Percentiles rank a stretch among this genome's conserved stretches.
These are phyloP conservation scores for Fusarium virguliforme DNA, from an alignment of 2,329 filamentous ascomycete genomes.

Conservation along the genomic window DNA sequence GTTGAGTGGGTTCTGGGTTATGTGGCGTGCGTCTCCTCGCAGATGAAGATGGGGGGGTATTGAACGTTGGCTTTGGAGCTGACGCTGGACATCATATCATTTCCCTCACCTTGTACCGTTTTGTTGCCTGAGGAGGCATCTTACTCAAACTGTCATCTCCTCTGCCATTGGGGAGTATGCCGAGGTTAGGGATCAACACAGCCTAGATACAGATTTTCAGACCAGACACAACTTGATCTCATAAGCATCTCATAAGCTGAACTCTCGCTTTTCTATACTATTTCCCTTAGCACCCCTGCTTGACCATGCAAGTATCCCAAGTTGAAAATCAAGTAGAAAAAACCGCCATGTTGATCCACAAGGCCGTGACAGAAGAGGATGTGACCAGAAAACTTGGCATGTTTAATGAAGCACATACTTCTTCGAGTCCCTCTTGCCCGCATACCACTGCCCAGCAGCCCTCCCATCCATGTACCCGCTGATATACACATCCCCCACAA, in stretches of 20 bases:
- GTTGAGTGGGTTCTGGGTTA: neutral
- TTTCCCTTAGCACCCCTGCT: too few relatives aligned
- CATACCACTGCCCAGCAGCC: constrained; percentile 29
- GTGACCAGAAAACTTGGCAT: neutral
- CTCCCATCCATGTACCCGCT: constrained; percentile 33
- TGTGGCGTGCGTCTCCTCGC: neutral
- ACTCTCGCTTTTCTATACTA: too few relatives aligned
- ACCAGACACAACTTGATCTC: too few relatives aligned
- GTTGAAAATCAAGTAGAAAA: too few relatives aligned
- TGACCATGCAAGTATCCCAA: too few relatives aligned
- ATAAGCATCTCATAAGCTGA: too few relatives aligned
- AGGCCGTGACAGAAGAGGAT: neutral
- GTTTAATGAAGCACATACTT: constrained; percentile 29
- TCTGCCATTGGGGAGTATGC: neutral
- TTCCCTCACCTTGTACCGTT: neutral
- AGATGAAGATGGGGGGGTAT: neutral
- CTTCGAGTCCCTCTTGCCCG: constrained; percentile 9
- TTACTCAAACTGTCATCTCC: neutral
- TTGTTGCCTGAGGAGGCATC: neutral
- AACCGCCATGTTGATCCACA: too few relatives aligned
- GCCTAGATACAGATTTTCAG: neutral
- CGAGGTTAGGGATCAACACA: neutral
- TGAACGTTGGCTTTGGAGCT: neutral
- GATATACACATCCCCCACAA: constrained; percentile 35
- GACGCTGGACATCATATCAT: neutral